Conservation (phyloP, 2,329 filamentous ascomycete species). For the Colletotrichum orbiculare region DNA sequence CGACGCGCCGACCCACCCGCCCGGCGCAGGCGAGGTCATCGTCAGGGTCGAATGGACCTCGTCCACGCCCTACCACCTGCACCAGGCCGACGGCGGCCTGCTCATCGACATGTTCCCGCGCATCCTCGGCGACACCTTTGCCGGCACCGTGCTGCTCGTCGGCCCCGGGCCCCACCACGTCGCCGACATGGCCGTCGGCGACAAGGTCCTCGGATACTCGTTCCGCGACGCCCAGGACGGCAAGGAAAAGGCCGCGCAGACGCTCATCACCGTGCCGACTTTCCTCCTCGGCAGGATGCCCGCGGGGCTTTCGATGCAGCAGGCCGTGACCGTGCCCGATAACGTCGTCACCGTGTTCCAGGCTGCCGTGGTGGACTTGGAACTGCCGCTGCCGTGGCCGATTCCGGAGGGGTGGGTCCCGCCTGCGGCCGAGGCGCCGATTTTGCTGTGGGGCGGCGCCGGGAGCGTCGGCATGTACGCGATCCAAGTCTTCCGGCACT, state of each 20-base stretch:
- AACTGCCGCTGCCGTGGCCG: constrained; percentile 67
- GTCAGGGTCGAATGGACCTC: constrained; percentile 68
- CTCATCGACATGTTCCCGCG: constrained; percentile 60
- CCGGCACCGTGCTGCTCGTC: constrained; percentile 63
- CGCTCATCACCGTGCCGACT: constrained; percentile 63
- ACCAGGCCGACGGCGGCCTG: constrained; percentile 70
- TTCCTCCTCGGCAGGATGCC: constrained; percentile 61
- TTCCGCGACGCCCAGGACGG: constrained; percentile 55
- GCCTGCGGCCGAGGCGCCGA: constrained; percentile 48
- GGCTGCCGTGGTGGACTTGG: constrained; percentile 59
- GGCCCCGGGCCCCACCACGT: constrained; percentile 48
- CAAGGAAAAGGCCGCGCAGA: constrained; percentile 65
- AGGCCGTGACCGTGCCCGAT: constrained; percentile 65
- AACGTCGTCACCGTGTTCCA: constrained; percentile 72
- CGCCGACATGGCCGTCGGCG: constrained; percentile 59
- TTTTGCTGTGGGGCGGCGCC: constrained; percentile 64
- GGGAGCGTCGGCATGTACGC: constrained; percentile 63
- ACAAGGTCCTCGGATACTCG: constrained; percentile 67
- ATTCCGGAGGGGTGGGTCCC: constrained; percentile 54
- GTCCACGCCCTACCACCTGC: constrained; percentile 70
- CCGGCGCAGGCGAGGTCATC: constrained; percentile 59
- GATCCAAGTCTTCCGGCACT: constrained; percentile 62
- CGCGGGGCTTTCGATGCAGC: constrained; percentile 50
- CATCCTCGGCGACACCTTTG: constrained; percentile 61
- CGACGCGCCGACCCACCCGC: constrained; percentile 44